Evolutionary conservation across 768 basidiomycete genomes (phyloP).

Genomic region (Macrolepiota dolichaula): DNA sequence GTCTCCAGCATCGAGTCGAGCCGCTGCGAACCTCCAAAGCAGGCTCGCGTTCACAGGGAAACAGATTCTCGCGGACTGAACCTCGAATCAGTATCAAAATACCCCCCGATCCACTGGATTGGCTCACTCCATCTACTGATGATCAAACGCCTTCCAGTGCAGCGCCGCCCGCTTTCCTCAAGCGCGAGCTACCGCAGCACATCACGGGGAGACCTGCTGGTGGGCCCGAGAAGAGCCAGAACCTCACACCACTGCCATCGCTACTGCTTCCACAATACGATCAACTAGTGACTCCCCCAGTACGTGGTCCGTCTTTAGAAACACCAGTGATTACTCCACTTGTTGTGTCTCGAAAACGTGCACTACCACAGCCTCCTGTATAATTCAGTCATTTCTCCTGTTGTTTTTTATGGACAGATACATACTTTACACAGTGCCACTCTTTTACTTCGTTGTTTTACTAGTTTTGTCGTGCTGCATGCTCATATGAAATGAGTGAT

Average conservation of each 20-base stretch:
- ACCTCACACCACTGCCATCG: background rate
- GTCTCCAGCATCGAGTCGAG: background rate
- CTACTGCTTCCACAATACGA: background rate
- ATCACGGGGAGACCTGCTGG: background rate
- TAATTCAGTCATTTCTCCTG: background rate
- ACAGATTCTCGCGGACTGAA: background rate
- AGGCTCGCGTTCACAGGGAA: background rate
- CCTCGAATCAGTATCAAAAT: background rate
- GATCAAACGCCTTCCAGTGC: background rate
- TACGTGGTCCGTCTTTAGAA: background rate
- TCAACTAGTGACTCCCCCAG: background rate
- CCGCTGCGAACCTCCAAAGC: background rate
- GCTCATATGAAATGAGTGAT: background rate
- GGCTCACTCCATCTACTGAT: background rate
- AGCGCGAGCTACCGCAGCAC: background rate
- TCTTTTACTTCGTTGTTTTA: background rate
- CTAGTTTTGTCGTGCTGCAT: background rate
- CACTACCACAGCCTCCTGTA: background rate
- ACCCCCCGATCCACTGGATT: background rate
- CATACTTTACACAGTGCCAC: background rate
- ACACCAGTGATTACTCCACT: background rate
- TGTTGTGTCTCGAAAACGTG: background rate
- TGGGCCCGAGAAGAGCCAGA: background rate
- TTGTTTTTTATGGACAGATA: background rate
- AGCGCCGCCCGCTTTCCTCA: background rate